Evolutionary conservation across 2,329 filamentous ascomycete species (phyloP), one percentile per base, ranked within the genome.

Genomic region (Ceratocystis harringtonii): DNA sequence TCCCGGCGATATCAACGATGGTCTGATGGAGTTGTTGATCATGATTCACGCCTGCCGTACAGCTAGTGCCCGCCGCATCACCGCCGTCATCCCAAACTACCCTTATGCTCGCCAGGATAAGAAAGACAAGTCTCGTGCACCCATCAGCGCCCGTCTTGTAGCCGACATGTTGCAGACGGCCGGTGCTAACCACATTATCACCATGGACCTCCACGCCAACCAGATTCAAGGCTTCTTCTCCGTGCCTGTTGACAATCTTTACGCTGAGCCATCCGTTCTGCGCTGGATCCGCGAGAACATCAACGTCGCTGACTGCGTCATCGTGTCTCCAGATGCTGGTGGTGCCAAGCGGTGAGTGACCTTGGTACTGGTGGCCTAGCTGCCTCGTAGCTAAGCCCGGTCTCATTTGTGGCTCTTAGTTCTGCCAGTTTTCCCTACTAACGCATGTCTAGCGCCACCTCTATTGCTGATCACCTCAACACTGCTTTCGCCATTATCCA

Each of bases 141-240:
- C 94, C 50, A 99, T 97, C 75, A 95, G 89, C 52, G 92, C 92
- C 25, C 95, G 94, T 75, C 81, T 97, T 65, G 95, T 96, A 78
- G 92, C 92, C 66, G 96, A 97, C 77, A 96, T 97, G 92, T 81
- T 97, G 65, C 90, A 95, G 75, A 95, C 91, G 1, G 92, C 92
- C 55, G 92, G 92, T 55, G 65, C 57, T 60, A 77, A 77, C 65
- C 77, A 79, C 70, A 76, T 96, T 71, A 95, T 96, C 70, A 96
- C 92, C 19, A 96, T 96, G 90, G 92, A 96, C 73, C 81, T 96
- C 67, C 92, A 96, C 73, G 92, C 91, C 67, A 91, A 87, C 67
- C 92, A 96, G 79, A 95, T 95, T 68, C 89, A 95, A 76, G 92
- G 92, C 52, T 96, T 97, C 79, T 96, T 96, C 81, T 95, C 95